These are phyloP conservation scores for Trichoderma erinaceum DNA, from an alignment of 495 filamentous ascomycete genomes.

Conservation along the genomic window DNA sequence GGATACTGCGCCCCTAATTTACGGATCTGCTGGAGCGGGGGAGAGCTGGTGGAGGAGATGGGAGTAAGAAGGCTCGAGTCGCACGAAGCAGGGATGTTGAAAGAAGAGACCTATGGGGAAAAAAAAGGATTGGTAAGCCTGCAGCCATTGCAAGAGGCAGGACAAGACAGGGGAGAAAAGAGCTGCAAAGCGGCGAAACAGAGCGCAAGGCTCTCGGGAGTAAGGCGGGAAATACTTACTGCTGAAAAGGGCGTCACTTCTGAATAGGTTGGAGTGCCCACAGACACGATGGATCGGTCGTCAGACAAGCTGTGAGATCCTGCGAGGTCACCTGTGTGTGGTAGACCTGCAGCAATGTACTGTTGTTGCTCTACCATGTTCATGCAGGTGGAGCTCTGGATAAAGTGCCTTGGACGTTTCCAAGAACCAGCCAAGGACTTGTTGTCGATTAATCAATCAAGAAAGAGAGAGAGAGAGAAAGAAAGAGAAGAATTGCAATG, in stretches of 20 bases:
- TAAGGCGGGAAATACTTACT: background rate
- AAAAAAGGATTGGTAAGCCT: background rate
- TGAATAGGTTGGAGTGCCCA: constrained; percentile 2
- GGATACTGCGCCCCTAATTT: constrained; percentile 33
- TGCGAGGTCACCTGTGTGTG: constrained; percentile 5
- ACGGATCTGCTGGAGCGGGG: constrained; percentile 34
- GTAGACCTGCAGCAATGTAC: constrained; percentile 9
- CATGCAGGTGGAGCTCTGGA: background rate
- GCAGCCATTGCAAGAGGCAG: background rate
- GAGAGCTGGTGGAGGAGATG: constrained; percentile 39
- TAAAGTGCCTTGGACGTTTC: background rate
- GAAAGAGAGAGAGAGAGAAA: background rate
- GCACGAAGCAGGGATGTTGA: constrained; percentile 37
- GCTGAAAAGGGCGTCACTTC: constrained; percentile 6
- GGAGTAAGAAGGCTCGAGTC: constrained; percentile 43
- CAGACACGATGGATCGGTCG: constrained; percentile 1
- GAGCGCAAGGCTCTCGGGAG: background rate
- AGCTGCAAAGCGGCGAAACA: background rate
- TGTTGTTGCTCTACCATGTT: constrained; percentile 14
- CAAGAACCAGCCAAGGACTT: background rate
- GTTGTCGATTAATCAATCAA: background rate
- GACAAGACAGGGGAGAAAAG: background rate
- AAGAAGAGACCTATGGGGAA: constrained; percentile 33
- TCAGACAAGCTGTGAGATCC: constrained; percentile 11
- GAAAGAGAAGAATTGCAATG: no score